Conservation (phyloP, 805 yeast species). For the Blastobotrys robertii region DNA sequence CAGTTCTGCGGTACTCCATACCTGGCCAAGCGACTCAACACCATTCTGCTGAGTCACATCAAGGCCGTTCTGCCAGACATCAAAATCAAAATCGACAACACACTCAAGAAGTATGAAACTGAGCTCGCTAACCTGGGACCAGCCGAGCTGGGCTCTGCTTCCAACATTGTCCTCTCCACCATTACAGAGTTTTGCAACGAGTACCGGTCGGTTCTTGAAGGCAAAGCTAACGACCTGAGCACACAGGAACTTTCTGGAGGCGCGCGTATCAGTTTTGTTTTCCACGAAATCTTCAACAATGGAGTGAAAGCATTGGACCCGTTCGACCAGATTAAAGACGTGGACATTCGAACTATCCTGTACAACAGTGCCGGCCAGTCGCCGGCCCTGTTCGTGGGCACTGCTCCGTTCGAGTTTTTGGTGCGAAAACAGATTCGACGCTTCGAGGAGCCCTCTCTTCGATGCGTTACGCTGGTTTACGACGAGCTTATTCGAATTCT, state of each 20-base stretch:
- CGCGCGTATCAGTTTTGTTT: conserved; percentile 94
- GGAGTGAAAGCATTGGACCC: conserved; percentile 92
- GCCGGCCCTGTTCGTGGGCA: conserved; percentile 93
- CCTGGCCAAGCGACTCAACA: conserved; percentile 84
- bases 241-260: conserved; percentile 93
- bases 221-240: conserved; percentile 85
- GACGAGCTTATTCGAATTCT: conserved; percentile 91
- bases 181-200: conserved; percentile 93
- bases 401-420: conserved; percentile 91
- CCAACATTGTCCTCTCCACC: conserved; percentile 79
- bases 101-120: conserved; percentile 72
- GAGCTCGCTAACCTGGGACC: conserved; percentile 77
- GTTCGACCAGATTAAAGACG: conserved; percentile 89
- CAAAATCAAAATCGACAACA: conserved; percentile 78
- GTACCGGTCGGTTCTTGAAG: conserved; percentile 82
- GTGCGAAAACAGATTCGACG: conserved; percentile 87
- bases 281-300: conserved; percentile 92
- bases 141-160: conserved; percentile 69
- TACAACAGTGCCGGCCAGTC: conserved; percentile 95
- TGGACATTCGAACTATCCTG: conserved; percentile 93
- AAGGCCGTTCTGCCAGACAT: conserved; percentile 85
- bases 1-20: conserved; percentile 96
- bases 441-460: conserved; percentile 85
- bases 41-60: conserved; percentile 84
- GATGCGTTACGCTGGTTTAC: conserved; percentile 84